Base-by-base conservation (phyloP, 2,329 filamentous ascomycete species). In the Colletotrichum karsti region DNA sequence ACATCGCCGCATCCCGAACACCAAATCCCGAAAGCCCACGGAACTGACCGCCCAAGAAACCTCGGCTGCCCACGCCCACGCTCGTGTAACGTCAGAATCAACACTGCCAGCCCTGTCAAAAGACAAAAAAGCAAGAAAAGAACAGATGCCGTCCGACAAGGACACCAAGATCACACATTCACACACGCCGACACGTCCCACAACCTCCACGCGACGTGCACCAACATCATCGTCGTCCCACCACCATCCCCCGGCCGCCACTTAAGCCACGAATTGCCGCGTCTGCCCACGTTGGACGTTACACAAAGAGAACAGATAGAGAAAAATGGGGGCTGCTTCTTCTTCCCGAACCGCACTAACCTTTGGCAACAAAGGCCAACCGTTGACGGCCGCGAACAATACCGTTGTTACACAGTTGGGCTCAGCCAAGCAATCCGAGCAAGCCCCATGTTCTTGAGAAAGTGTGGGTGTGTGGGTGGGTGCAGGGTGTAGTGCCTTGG, bases 241-340 rank as follows among this genome's bases (percentile, higher is more conserved):
- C 26, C 46, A 30, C 46, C 20, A 50, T 28, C 24, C n/a, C 46
- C 30, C 46, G 46, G 46, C 46, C n/a, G 46, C 46, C 46, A 51
- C 46, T n/a, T 51, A 41, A 63, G 63, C 63, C 63, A 56, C 50
- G 33, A 63, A 56, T 53, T 63, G 50, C 63, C 63, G 63, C 41
- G 24, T 67, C 63, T 67, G 58, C 41, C 63, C 63, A 59, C 20
- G n/a, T 41, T 56, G 48, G n/a, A 56, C 63, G 57, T 56, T 44
- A 37, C 63, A 55, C 41, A 63, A 48, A 18, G 3, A 20, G 30
- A 51, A 10, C n/a, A n/a, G n/a, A n/a, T n/a, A n/a, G n/a, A n/a
- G n/a, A n/a, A n/a, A n/a, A n/a, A n/a, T n/a, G n/a, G n/a, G n/a
- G n/a, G n/a, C n/a, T n/a, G n/a, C n/a, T n/a, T n/a, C n/a, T n/a